Evolutionary conservation across 805 yeast species (phyloP), one percentile per base, ranked within the genome.

Genomic region (Zygoascus flipseniorum): DNA sequence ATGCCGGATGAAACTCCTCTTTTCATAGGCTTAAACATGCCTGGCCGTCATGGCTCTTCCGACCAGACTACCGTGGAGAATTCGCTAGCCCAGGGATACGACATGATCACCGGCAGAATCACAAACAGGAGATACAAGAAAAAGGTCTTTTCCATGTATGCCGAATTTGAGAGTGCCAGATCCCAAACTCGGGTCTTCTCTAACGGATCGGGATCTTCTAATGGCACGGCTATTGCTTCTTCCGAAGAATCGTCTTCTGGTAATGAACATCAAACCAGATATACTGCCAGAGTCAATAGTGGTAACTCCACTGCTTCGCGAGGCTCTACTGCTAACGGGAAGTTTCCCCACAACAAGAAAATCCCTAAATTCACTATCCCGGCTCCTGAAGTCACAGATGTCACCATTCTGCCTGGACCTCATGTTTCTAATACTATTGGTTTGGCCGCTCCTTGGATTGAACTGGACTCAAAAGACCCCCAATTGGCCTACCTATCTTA

Each of bases 371-470:
- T 18, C 13, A 18, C 20, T 10, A 78, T 74, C 1, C 77, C 77
- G 1, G 58, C 65, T 13, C 80, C 81, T 1, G 61, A 63, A 4
- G 58, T 68, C 1, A 64, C 65, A 3, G 81, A 78, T 50, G 74
- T 77, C 6, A 72, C 70, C 48, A 60, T 77, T 5, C 62, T 71
- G 9, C 71, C 76, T 0, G 80, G 79, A 0, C 57, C 64, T 0
- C 78, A 77, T 60, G 64, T 73, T 1, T 51, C 60, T 1, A 65
- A 67, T 57, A 66, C 79, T 8, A 75, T 84, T 23, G 88, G 86
- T 0, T 60, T 83, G 31, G 65, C 83, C 2, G 77, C 88, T 0
- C 79, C 85, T 1, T 84, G 89, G 88, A 70, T 82, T n/a, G 88
- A 83, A 60, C 65, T 83, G 43, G 88, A 83, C 57, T 76, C 82